Evolutionary conservation across 1,284 basidiomycete species (phyloP).

Genomic region (Pyrrhoderma lamaoense): DNA sequence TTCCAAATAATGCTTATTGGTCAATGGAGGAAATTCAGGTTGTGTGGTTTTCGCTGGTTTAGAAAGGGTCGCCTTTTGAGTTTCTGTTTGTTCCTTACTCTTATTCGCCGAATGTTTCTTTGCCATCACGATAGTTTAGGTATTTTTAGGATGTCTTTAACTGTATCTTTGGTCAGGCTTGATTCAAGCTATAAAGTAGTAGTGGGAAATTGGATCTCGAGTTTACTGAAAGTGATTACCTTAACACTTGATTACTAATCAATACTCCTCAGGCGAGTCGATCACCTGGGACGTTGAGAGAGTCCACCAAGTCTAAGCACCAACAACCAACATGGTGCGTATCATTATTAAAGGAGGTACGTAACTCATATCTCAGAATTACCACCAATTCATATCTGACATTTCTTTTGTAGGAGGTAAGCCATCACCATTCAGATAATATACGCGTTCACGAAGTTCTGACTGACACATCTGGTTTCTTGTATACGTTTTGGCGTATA

Average conservation of each 20-base stretch:
- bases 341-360: constrained; percentile 91
- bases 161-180: no score
- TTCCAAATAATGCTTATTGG: not conserved
- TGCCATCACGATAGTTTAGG: no score
- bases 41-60: no score
- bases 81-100: no score
- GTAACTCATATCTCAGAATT: no score
- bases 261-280: not conserved
- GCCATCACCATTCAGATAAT: not conserved
- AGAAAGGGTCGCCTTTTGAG: no score
- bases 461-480: not conserved
- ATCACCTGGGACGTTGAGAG: not conserved
- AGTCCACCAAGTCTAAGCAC: not conserved
- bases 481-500: constrained; percentile 4
- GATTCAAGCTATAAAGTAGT: no score
- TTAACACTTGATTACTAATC: not conserved
- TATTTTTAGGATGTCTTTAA: no score
- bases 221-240: not conserved
- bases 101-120: no score
- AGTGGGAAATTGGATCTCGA: no score
- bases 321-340: constrained; percentile 54
- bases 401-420: constrained; percentile 16
- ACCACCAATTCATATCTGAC: constrained; percentile 3
- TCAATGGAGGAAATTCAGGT: not conserved
- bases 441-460: constrained; percentile 1